Evolutionary conservation across 129 eudicot species (phyloP).

Genomic region (Flaveria sonorensis): DNA sequence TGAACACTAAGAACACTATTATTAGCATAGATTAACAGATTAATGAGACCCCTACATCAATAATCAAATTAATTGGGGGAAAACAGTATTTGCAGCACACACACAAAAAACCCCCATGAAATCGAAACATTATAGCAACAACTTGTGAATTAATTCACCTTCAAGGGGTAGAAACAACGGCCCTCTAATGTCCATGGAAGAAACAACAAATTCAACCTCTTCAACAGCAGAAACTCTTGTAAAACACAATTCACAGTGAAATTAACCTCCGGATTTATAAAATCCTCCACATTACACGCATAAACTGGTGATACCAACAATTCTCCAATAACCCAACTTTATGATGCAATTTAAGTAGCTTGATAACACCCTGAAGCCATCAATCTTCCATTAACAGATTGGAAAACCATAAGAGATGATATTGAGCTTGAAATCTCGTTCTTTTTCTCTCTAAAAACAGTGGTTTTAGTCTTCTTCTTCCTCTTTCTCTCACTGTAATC

Average conservation of each 20-base stretch:
- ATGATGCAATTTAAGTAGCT: slow-evolving; percentile 15
- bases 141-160: slow-evolving; percentile 37
- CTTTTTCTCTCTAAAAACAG: slow-evolving; percentile 30
- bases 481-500: slow-evolving; percentile 28
- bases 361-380: slow-evolving; percentile 26
- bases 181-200: slow-evolving; percentile 39
- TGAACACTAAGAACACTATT: no score
- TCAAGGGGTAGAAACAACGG: slow-evolving; percentile 32
- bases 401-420: slow-evolving; percentile 24
- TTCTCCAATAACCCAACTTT: not conserved
- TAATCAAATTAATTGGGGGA: slow-evolving; percentile 22
- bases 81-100: slow-evolving; percentile 10
- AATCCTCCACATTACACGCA: slow-evolving; percentile 26
- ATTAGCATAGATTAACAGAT: not conserved
- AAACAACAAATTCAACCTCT: slow-evolving; percentile 25
- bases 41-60: slow-evolving; percentile 4
- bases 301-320: not conserved
- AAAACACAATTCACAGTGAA: slow-evolving; percentile 8
- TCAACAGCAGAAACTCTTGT: slow-evolving; percentile 8
- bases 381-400: slow-evolving; percentile 36
- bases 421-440: slow-evolving; percentile 6
- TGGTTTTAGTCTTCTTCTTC: slow-evolving; percentile 9
- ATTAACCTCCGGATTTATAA: slow-evolving; percentile 20
- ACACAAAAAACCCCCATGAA: not conserved
- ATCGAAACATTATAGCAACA: not conserved